phyloP scores from a whole-genome alignment of 2,329 filamentous ascomycete species.

The Claviceps digitariae region DNA sequence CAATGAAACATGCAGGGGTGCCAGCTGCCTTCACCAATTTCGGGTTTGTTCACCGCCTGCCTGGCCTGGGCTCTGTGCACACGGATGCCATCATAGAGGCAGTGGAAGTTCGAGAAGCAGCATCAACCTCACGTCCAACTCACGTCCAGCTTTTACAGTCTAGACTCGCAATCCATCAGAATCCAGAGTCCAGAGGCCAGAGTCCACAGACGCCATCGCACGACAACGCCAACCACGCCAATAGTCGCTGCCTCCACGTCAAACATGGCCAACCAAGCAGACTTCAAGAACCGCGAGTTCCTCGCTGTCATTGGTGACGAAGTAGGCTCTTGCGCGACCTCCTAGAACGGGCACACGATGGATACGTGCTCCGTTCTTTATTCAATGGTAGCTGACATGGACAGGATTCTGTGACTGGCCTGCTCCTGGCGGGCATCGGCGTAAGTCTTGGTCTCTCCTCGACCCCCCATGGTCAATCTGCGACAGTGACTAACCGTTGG shows the following conservation, averaged over 20 bases:
- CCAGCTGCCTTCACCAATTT: not conserved
- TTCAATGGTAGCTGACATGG: conserved; percentile 14
- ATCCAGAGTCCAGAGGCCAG: not conserved
- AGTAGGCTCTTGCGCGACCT: conserved; percentile 37
- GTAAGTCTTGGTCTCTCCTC: conserved; percentile 31
- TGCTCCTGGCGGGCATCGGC: conserved; percentile 89
- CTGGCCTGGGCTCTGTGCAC: not conserved
- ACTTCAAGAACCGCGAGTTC: conserved; percentile 80
- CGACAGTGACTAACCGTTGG: not conserved
- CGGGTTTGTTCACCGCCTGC: conserved; percentile 2
- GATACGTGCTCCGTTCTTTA: not conserved
- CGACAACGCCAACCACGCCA: not conserved
- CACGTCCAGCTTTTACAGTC: too few species aligned
- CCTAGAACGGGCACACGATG: not conserved
- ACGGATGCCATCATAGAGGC: conserved; percentile 1
- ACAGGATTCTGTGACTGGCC: conserved; percentile 89
- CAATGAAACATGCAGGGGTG: not conserved
- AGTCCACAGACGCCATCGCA: not conserved
- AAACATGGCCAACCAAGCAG: conserved; percentile 37
- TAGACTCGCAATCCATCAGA: too few species aligned
- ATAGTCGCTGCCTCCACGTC: conserved; percentile 3
- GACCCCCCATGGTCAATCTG: not conserved
- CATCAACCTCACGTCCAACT: too few species aligned
- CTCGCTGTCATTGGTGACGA: conserved; percentile 97
- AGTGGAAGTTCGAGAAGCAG: conserved; percentile 1